Conservation (phyloP, 2,329 filamentous ascomycete genomes). For the Calonectria pseudoreteaudii region DNA sequence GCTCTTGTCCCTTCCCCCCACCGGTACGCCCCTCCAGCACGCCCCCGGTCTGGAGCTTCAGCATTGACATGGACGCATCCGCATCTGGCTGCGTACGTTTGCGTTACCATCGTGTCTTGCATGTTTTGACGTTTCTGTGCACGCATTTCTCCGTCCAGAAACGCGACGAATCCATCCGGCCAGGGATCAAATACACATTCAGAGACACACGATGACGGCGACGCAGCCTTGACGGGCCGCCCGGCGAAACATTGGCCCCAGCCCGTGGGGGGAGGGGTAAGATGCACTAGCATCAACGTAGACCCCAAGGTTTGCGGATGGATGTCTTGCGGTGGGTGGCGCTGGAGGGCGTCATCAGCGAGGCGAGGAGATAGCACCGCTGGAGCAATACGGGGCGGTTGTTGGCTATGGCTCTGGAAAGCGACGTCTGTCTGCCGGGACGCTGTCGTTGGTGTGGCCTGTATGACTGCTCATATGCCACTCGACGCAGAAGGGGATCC, state of each 20-base stretch:
- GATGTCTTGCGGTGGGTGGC: conserved; percentile 25
- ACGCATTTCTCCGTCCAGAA: neutral
- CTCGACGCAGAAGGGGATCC: conserved; percentile 11
- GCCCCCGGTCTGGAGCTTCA: neutral
- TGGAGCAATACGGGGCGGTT: conserved; percentile 2
- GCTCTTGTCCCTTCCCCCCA: conserved; percentile 29
- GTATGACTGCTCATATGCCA: conserved; percentile 7
- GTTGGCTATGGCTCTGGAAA: conserved; percentile 2
- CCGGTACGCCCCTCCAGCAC: conserved; percentile 23
- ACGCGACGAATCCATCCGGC: neutral
- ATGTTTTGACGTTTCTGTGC: conserved; percentile 2
- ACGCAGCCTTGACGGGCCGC: conserved; percentile 21
- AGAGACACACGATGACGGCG: neutral
- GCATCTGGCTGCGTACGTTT: conserved; percentile 8
- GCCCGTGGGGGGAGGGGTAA: conserved; percentile 24
- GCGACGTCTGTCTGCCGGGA: conserved; percentile 5
- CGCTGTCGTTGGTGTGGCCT: conserved; percentile 1
- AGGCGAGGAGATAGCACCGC: conserved; percentile 11
- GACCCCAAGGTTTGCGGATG: conserved; percentile 19
- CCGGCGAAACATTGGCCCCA: conserved; percentile 37
- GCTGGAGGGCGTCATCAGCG: conserved; percentile 19
- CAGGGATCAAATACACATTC: neutral
- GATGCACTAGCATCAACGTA: conserved; percentile 6
- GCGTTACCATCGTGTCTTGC: neutral
- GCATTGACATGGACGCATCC: conserved; percentile 16